Conservation (phyloP, 2,329 filamentous ascomycete genomes). For the Fusarium zealandicum region DNA sequence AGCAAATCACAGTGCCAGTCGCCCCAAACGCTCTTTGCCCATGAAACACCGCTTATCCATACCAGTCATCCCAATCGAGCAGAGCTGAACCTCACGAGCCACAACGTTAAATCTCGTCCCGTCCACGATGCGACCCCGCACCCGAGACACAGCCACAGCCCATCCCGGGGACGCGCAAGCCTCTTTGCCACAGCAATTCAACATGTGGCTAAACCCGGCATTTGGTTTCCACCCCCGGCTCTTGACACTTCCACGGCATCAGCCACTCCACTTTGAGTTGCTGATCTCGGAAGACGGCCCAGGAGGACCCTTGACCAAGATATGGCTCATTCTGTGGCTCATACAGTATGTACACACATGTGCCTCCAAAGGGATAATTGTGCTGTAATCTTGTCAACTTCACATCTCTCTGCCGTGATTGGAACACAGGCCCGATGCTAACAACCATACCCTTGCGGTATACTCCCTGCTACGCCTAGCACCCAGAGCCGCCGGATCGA, state of each 20-base stretch:
- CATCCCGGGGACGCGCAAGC: conserved; percentile 36
- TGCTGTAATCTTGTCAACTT: no score
- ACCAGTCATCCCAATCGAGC: conserved; percentile 23
- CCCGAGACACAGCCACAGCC: conserved; percentile 12
- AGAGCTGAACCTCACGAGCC: conserved; percentile 30
- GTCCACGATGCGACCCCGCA: conserved; percentile 14
- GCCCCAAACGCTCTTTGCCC: conserved; percentile 1
- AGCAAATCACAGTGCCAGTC: conserved; percentile 20
- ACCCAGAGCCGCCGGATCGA: conserved; percentile 12
- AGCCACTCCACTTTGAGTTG: conserved; percentile 12
- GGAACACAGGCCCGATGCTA: neutral
- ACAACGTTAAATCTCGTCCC: conserved; percentile 29
- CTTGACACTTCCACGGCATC: neutral
- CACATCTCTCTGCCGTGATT: conserved; percentile 3
- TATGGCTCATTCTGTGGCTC: conserved; percentile 18
- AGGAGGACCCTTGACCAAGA: conserved; percentile 19
- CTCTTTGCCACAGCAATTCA: conserved; percentile 38
- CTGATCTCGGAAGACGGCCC: conserved; percentile 30
- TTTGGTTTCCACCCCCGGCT: neutral
- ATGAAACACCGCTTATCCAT: conserved; percentile 27
- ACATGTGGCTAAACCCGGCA: conserved; percentile 35
- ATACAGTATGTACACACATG: neutral
- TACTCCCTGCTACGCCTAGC: conserved; percentile 7
- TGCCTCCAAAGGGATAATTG: no score
- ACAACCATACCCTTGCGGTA: neutral